Conservation (phyloP, 2,329 filamentous ascomycete species). For the Colletotrichum sp. region DNA sequence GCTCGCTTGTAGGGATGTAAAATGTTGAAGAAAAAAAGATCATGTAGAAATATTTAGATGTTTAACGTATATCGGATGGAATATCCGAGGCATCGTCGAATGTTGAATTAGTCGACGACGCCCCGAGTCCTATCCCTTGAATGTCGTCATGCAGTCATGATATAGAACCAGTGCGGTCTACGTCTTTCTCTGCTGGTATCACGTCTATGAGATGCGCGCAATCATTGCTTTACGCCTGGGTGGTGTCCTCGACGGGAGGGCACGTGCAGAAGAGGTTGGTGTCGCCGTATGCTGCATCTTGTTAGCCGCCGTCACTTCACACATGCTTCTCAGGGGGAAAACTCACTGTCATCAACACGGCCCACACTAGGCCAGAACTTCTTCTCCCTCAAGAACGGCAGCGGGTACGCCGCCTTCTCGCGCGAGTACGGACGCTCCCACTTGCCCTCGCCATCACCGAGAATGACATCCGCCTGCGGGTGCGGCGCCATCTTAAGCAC, state of each 20-base stretch:
- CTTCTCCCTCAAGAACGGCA: constrained; percentile 85
- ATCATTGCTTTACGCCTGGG: constrained; percentile 27
- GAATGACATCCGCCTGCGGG: constrained; percentile 78
- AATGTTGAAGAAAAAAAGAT: constrained; percentile 2
- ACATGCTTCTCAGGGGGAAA: neutral
- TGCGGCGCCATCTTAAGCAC: constrained; percentile 91
- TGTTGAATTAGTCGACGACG: constrained; percentile 8
- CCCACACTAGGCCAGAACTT: constrained; percentile 96
- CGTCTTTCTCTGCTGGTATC: neutral
- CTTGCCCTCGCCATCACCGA: constrained; percentile 56
- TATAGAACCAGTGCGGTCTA: neutral
- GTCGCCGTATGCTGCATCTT: constrained; percentile 77
- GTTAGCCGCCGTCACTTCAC: constrained; percentile 14
- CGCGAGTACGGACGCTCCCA: constrained; percentile 86
- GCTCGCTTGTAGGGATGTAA: constrained; percentile 7
- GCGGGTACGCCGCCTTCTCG: constrained; percentile 85
- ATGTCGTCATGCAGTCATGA: constrained; percentile 1
- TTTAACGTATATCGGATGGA: neutral
- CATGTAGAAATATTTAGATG: neutral
- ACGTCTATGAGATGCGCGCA: constrained; percentile 3
- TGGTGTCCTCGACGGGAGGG: constrained; percentile 76
- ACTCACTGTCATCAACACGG: constrained; percentile 84
- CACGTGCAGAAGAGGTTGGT: constrained; percentile 95
- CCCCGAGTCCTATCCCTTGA: neutral
- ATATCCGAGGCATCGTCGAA: neutral